Evolutionary conservation across 129 eudicot genomes (phyloP), one percentile per base, ranked within the genome.

Genomic region (Sambucus nigra): DNA sequence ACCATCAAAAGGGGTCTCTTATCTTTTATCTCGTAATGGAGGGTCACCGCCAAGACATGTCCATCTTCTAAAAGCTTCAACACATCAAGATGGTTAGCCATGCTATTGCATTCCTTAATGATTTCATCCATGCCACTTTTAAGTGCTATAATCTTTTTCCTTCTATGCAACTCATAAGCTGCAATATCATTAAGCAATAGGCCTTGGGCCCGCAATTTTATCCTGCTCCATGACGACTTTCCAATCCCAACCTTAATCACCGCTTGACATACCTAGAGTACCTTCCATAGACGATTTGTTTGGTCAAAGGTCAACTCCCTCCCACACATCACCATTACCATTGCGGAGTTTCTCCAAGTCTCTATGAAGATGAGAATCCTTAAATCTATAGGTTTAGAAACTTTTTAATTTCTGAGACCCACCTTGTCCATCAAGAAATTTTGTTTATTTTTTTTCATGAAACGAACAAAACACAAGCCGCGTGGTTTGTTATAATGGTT

Each of bases 51-150:
- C 87, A 87, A 76, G 66, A 66, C 68, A 67, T 82, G 94, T 7
- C 88, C 96, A 42, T 87, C 96, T 45, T 87, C 96, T 12, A 87
- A 73, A 28, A 87, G 96, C 74, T 76, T 87, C 96, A 94, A 87
- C 20, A 87, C 94, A 69, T 87, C 94, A 10, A 87, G 82, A 27
- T 87, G 96, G 10, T 94, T 94, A 22, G 88, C 71, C 96, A 87
- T 87, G 68, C 73, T 69, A 57, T 87, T 87, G 63, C 96, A 87
- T 63, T 82, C 96, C 74, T 88, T 76, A 55, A 87, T 44, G 8
- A 87, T 87, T 76, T 86, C 95, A 28, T 86, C 95, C 86, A 77
- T 85, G 83, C 95, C 80, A 60, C 65, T 77, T 55, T 85, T 77
- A 61, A 63, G 81, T 67, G 81, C 91, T 49, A 81, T 81, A 50